Evolutionary conservation across 441 rosid genomes (phyloP).

Genomic region (Breynia disticha): DNA sequence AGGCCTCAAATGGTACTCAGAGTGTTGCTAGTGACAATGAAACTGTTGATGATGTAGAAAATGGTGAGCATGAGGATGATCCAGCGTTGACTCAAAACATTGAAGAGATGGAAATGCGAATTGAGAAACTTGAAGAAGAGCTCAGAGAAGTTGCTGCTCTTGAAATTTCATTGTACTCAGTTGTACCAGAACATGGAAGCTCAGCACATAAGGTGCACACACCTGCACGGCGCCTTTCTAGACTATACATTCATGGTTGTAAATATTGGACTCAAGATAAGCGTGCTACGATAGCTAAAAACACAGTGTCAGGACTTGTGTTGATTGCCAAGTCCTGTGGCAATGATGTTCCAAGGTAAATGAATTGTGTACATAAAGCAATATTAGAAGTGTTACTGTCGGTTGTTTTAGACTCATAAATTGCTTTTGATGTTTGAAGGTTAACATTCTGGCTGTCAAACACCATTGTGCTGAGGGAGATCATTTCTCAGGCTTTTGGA

Average conservation of each 20-base stretch:
- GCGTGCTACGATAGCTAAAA: conserved; percentile 57
- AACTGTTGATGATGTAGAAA: conserved; percentile 41
- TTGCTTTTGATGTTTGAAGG: conserved; percentile 31
- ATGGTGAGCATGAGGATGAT: conserved; percentile 31
- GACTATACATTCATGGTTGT: conserved; percentile 72
- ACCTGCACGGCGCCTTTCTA: conserved; percentile 71
- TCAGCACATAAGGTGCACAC: conserved; percentile 83
- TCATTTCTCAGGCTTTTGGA: conserved; percentile 60
- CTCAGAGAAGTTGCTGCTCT: conserved; percentile 87
- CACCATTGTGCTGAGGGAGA: conserved; percentile 60
- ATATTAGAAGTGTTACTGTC: conserved; percentile 3
- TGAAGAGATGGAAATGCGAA: conserved; percentile 54
- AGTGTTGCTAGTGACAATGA: conserved; percentile 44
- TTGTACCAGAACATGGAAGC: conserved; percentile 76
- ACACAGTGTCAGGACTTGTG: conserved; percentile 62
- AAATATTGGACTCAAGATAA: conserved; percentile 57
- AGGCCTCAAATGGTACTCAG: conserved; percentile 34
- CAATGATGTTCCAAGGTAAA: conserved; percentile 78
- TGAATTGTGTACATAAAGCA: background rate
- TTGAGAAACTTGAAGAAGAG: conserved; percentile 80
- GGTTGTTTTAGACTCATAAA: conserved; percentile 9
- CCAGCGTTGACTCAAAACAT: conserved; percentile 36
- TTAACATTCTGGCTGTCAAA: conserved; percentile 87
- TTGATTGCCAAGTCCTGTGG: conserved; percentile 70
- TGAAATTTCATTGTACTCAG: conserved; percentile 73